Evolutionary conservation across 2,329 filamentous ascomycete genomes (phyloP).

Genomic region (Aspergillus sp.): DNA sequence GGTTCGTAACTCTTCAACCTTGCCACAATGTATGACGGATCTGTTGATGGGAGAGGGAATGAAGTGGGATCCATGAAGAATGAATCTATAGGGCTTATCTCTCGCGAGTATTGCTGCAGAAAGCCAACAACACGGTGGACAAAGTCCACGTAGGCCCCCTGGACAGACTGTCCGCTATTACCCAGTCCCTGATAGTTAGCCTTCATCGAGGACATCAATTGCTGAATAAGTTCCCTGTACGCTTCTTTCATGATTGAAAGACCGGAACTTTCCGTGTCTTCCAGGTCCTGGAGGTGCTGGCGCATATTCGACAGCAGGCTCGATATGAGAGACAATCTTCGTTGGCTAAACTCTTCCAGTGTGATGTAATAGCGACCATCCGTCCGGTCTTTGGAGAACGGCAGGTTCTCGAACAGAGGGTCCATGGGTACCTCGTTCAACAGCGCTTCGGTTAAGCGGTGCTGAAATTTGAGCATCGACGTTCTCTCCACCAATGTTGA

Average conservation of each 20-base stretch:
- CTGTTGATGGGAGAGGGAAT: constrained; percentile 52
- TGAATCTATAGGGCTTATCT: constrained; percentile 46
- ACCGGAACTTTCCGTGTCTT: constrained; percentile 23
- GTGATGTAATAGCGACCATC: constrained; percentile 41
- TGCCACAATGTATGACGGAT: constrained; percentile 56
- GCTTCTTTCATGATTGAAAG: constrained; percentile 32
- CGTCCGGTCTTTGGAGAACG: constrained; percentile 41
- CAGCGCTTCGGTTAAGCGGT: constrained; percentile 47
- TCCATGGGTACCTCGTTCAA: constrained; percentile 41
- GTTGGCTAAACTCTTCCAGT: constrained; percentile 44
- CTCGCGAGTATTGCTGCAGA: constrained; percentile 52
- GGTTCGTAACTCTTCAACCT: constrained; percentile 52
- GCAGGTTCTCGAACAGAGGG: constrained; percentile 49
- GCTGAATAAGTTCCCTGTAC: constrained; percentile 46
- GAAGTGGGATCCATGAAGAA: constrained; percentile 54
- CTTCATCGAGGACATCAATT: constrained; percentile 55
- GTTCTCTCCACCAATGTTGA: constrained; percentile 51
- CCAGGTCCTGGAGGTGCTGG: constrained; percentile 35
- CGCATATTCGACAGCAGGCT: constrained; percentile 54
- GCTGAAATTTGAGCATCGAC: constrained; percentile 54
- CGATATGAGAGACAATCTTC: constrained; percentile 50
- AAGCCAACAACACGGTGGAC: constrained; percentile 53
- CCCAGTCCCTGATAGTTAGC: constrained; percentile 51
- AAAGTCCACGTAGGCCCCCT: constrained; percentile 53
- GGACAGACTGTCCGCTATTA: constrained; percentile 22